A percentile compares a stretch with the other conserved stretches of the same genome.
Evolutionary conservation across 2,329 filamentous ascomycete species (phyloP).

Genomic region (Stylonectria norvegica): DNA sequence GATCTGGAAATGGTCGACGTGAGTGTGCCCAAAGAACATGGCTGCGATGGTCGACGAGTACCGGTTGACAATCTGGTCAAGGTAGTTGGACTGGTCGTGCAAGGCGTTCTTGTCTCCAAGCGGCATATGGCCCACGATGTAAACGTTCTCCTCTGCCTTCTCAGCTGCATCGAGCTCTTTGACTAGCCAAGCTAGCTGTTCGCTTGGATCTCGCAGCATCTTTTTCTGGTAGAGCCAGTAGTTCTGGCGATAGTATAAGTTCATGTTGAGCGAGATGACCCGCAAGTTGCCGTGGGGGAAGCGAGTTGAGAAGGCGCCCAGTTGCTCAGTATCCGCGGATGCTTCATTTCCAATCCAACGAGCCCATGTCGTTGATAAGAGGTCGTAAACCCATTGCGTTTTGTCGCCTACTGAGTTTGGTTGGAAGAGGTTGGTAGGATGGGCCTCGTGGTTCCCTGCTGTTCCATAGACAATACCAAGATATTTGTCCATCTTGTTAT

Average conservation of each 20-base stretch:
- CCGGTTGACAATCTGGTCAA: constrained; percentile 52
- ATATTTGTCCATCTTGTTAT: constrained; percentile 41
- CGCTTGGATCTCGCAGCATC: constrained; percentile 49
- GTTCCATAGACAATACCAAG: constrained; percentile 49
- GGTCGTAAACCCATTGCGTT: constrained; percentile 52
- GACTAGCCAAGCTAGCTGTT: constrained; percentile 53
- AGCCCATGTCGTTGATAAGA: constrained; percentile 45
- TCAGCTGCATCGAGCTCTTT: constrained; percentile 52
- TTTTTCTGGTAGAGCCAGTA: constrained; percentile 52
- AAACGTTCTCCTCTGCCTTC: constrained; percentile 49
- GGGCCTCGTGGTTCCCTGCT: constrained; percentile 55
- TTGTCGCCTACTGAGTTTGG: constrained; percentile 36
- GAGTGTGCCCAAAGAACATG: constrained; percentile 57
- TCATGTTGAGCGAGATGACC: constrained; percentile 58
- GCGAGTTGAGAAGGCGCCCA: constrained; percentile 49
- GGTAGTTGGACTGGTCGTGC: constrained; percentile 49
- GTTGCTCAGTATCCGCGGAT: constrained; percentile 32
- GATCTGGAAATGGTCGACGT: constrained; percentile 55
- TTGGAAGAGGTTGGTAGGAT: constrained; percentile 51
- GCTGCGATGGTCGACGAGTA: constrained; percentile 53
- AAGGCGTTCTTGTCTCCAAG: constrained; percentile 49
- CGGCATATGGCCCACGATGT: constrained; percentile 57
- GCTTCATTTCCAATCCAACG: constrained; percentile 42
- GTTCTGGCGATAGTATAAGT: constrained; percentile 58
- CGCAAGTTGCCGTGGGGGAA: constrained; percentile 46